phyloP scores from a whole-genome alignment of 2,329 filamentous ascomycete species.

The Parastagonospora nodorum region DNA sequence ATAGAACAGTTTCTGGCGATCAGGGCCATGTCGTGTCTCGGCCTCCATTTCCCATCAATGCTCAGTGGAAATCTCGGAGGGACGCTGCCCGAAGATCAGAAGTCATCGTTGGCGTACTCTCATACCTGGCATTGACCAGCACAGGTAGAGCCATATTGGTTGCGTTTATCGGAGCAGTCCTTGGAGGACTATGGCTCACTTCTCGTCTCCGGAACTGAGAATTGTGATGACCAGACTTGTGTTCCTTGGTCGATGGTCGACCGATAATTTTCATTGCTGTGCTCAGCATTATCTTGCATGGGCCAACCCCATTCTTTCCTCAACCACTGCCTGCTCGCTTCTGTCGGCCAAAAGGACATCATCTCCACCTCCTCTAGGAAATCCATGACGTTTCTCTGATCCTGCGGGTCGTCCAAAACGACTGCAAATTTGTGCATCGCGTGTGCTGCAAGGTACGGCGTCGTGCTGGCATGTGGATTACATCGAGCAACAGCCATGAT shows the following conservation, averaged over 20 bases:
- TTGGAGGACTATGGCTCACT: slow-evolving; percentile 35
- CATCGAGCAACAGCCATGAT: slow-evolving; percentile 22
- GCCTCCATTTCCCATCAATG: slow-evolving; percentile 64
- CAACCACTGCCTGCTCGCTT: slow-evolving; percentile 11
- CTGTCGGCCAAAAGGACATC: slow-evolving; percentile 18
- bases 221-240: not conserved
- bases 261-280: slow-evolving; percentile 1
- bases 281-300: not conserved
- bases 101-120: slow-evolving; percentile 61
- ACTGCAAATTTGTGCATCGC: slow-evolving; percentile 18
- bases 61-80: slow-evolving; percentile 60
- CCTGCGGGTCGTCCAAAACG: slow-evolving; percentile 7
- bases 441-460: slow-evolving; percentile 15
- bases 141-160: slow-evolving; percentile 51
- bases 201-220: slow-evolving; percentile 20
- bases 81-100: slow-evolving; percentile 63
- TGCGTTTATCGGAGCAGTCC: slow-evolving; percentile 31
- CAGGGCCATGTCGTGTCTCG: slow-evolving; percentile 46
- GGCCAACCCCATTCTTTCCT: slow-evolving; percentile 17
- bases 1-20: slow-evolving; percentile 48
- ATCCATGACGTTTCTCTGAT: slow-evolving; percentile 18
- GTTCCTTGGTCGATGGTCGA: not conserved
- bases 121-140: slow-evolving; percentile 58
- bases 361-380: slow-evolving; percentile 24
- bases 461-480: slow-evolving; percentile 14